Evolutionary conservation across 2,329 filamentous ascomycete genomes (phyloP), one percentile per base, ranked within the genome.

Genomic region (Paecilomyces niveus): DNA sequence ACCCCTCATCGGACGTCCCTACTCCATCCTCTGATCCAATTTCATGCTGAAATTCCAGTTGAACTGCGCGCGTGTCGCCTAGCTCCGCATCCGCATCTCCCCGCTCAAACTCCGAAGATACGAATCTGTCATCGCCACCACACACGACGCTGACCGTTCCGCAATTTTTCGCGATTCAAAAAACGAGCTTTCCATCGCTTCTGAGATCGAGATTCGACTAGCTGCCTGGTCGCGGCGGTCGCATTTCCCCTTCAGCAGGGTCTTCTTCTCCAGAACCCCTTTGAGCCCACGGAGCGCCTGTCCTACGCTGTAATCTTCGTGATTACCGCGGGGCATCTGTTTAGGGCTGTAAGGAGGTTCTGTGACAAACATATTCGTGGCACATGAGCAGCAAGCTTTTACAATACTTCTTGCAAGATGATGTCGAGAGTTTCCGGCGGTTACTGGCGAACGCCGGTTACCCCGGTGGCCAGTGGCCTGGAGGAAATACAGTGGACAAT

Each of bases 341-440:
- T 81, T 78, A 78, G 82, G 84, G 80, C 78, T 76, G 76, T 74
- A 71, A 74, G 78, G 79, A 73, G 68, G 65, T 73, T 72, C 69
- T 66, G 67, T 65, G 64, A 63, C 39, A 53, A 57, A 64, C 57
- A 71, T 57, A 67, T 68, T 59, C 69, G 67, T 75, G 73, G 79
- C 86, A 85, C 86, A 94, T 97, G 93, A 97, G 90, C 88, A 89
- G 92, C 81, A 85, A 89, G 85, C 86, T 99, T 76, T 97, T 93
- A 93, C 92, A 92, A 84, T 90, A 85, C 75, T 97, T 93, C 76
- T 89, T 95, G 82, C 89, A 97, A 86, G 90, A 97, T 84, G 92
- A 99, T 86, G 89, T 96, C 86, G 92, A 96, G 75, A 86, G 81
- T 73, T 97, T 99, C 84, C 89, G 89, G 80, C 89, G 88, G 80